A percentile compares a stretch with the other conserved stretches of the same genome.
phyloP scores from a whole-genome alignment of 2,329 filamentous ascomycete species.

The Raffaelea albimanens region DNA sequence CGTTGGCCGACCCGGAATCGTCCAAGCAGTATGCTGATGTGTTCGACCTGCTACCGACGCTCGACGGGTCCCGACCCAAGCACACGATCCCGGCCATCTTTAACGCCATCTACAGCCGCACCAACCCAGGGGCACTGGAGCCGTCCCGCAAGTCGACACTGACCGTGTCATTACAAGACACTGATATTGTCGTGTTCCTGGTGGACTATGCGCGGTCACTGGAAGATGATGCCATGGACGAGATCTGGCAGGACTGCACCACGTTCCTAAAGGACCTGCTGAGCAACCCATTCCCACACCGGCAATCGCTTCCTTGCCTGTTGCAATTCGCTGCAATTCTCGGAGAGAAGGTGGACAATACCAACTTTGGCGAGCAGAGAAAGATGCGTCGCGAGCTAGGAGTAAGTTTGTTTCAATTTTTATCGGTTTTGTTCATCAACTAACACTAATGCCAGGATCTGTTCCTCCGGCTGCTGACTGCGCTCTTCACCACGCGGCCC shows the following conservation, averaged over 20 bases:
- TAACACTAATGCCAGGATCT: constrained; percentile 53
- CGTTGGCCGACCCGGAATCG: constrained; percentile 20
- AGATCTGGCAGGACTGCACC: constrained; percentile 94
- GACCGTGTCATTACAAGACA: constrained; percentile 74
- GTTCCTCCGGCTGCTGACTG: constrained; percentile 77
- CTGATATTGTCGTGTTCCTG: constrained; percentile 78
- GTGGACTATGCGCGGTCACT: constrained; percentile 83
- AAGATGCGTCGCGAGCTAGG: constrained; percentile 86
- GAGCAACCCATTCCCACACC: constrained; percentile 87
- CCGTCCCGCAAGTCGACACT: constrained; percentile 75
- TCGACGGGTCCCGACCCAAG: constrained; percentile 84
- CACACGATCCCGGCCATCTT: constrained; percentile 90
- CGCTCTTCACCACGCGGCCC: constrained; percentile 87
- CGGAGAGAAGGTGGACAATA: constrained; percentile 94
- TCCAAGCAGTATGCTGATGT: constrained; percentile 53
- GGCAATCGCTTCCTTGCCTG: constrained; percentile 77
- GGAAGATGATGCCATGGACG: constrained; percentile 95
- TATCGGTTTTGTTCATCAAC: neutral
- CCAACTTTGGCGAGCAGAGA: constrained; percentile 88
- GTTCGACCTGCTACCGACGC: constrained; percentile 77
- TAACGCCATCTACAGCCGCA: constrained; percentile 91
- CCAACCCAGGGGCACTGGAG: constrained; percentile 73
- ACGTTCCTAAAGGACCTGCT: constrained; percentile 83
- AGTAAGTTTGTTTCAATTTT: constrained; percentile 40
- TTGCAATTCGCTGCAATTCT: constrained; percentile 84